Evolutionary conservation across 495 filamentous ascomycete genomes (phyloP).

Genomic region (Penicillium bialowiezense): DNA sequence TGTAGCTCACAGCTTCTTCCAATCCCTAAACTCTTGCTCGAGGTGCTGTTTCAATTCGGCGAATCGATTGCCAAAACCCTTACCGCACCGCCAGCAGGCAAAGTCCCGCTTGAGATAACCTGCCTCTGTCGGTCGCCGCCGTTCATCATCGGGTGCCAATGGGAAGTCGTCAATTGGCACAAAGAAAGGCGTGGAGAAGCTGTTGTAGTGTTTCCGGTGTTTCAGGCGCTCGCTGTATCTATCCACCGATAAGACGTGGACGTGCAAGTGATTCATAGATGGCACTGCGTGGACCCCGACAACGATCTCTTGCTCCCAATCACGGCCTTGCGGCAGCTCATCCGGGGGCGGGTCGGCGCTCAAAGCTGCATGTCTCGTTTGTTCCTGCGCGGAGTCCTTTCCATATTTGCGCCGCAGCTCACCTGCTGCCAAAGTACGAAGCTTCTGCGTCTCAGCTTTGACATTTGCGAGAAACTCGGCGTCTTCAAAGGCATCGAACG

Average conservation of each 20-base stretch:
- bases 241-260: slow-evolving; percentile 82
- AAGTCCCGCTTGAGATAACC: slow-evolving; percentile 62
- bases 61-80: slow-evolving; percentile 70
- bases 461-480: slow-evolving; percentile 65
- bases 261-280: slow-evolving; percentile 89
- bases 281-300: slow-evolving; percentile 82
- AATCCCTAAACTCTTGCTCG: slow-evolving; percentile 73
- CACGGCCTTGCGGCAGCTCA: slow-evolving; percentile 63
- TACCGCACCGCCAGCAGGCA: slow-evolving; percentile 82
- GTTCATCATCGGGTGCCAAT: slow-evolving; percentile 56
- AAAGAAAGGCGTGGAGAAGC: slow-evolving; percentile 86
- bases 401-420: slow-evolving; percentile 76
- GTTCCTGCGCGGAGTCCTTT: slow-evolving; percentile 58
- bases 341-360: slow-evolving; percentile 37
- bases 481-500: slow-evolving; percentile 76
- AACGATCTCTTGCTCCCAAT: slow-evolving; percentile 76
- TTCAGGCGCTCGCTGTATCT: slow-evolving; percentile 66
- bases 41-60: slow-evolving; percentile 75
- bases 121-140: slow-evolving; percentile 52
- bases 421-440: slow-evolving; percentile 62
- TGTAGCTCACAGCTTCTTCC: slow-evolving; percentile 62
- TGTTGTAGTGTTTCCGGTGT: slow-evolving; percentile 88
- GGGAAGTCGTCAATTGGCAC: slow-evolving; percentile 80
- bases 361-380: slow-evolving; percentile 54
- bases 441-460: slow-evolving; percentile 54